Evolutionary conservation across 1,284 basidiomycete species (phyloP), one percentile per base, ranked within the genome.

Genomic region (Exobasidium cylindrosporum): DNA sequence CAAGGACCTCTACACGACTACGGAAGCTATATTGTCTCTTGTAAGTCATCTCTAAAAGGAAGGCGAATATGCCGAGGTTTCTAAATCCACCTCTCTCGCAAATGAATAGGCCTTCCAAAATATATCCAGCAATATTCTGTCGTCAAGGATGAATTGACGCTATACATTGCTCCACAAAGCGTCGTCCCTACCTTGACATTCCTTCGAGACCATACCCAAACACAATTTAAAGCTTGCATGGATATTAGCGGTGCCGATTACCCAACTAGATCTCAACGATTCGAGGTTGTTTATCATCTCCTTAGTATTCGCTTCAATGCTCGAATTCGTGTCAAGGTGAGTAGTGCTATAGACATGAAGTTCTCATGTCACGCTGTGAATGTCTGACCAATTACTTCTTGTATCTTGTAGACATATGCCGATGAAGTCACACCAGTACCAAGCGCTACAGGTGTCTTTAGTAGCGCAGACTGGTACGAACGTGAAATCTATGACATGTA

Each of bases 401-500:
- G 7, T 40, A 10, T 10, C 35, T 10, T 17, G 17, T 17, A 40
- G 86, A 97, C 96, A 0, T 97, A 96, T 81, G 92, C 93, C 63
- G 90, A 91, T 69, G 96, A 99, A 82, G 88, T 90, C n/a, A 90
- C 94, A 72, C 87, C 91, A 46, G 91, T 98, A 7, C 96, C 95
- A 0, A 95, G 90, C 74, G 87, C 86, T 21, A 84, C 86, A 3
- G 85, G 86, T 24, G 70, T 97, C 28, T 99, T 89, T 84, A 85
- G 87, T 62, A 92, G 93, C 57, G 95, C 96, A 23, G 92, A 99
- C 81, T 99, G 96, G 96, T 95, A 93, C 80, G 96, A 99, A 83
- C 87, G 96, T 65, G 96, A 99, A 82, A 89, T 92, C 32, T 99
- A 93, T 91, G 96, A 99, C 83, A 86, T 99, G 83, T 99, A 85